These are phyloP conservation scores for Globisporangium irregulare DNA, from an alignment of 352 stramenopile genomes.

Conservation along the genomic window DNA sequence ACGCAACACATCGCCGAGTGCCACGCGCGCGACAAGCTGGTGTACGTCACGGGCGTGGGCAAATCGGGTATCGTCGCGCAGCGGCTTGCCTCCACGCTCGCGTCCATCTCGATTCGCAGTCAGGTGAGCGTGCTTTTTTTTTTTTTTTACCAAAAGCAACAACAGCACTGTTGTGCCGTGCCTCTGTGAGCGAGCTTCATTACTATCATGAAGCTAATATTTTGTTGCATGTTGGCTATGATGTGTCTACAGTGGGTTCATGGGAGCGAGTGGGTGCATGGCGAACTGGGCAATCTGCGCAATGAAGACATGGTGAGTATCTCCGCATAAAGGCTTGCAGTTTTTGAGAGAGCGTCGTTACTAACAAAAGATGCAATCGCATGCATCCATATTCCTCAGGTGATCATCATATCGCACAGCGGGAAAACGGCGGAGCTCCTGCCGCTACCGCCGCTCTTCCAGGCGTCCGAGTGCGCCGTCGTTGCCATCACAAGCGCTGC, in stretches of 20 bases:
- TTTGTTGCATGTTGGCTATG: neutral
- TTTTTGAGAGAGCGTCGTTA: neutral
- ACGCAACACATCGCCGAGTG: constrained; percentile 42
- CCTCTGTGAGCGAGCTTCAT: neutral
- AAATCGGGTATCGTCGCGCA: constrained; percentile 78
- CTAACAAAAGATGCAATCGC: neutral
- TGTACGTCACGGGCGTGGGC: constrained; percentile 77
- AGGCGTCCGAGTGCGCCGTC: constrained; percentile 31
- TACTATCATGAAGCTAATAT: neutral
- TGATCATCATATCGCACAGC: constrained; percentile 74
- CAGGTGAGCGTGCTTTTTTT: constrained; percentile 29
- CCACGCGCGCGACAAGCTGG: constrained; percentile 33
- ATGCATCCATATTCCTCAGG: constrained; percentile 17
- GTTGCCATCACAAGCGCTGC: constrained; percentile 51
- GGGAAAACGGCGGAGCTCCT: constrained; percentile 63
- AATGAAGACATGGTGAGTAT: constrained; percentile 47
- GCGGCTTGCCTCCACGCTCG: constrained; percentile 64
- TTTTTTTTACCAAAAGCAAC: neutral
- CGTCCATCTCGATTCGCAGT: constrained; percentile 70
- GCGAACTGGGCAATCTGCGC: constrained; percentile 68
- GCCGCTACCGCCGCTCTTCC: constrained; percentile 45
- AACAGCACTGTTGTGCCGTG: neutral
- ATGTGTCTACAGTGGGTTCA: constrained; percentile 56
- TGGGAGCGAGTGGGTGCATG: constrained; percentile 75
- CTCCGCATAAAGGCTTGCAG: too few relatives aligned